These are phyloP conservation scores for Leucaena leucocephala DNA, from an alignment of 306 rosid genomes.

Conservation along the genomic window DNA sequence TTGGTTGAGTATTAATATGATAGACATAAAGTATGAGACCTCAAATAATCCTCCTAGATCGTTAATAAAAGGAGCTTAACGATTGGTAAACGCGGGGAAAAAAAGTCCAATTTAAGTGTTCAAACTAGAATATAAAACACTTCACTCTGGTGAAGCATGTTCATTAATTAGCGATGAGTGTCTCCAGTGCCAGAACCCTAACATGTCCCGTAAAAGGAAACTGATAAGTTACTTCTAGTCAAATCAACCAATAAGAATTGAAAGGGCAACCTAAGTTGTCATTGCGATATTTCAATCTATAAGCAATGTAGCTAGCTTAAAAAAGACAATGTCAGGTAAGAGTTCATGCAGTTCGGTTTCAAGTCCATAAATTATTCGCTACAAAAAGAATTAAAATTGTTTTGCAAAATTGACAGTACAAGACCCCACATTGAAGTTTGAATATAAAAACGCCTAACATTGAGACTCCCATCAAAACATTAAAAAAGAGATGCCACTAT, in stretches of 20 bases:
- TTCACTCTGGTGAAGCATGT: neutral
- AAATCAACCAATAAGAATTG: neutral
- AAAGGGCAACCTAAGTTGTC: neutral
- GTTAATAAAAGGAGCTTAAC: neutral
- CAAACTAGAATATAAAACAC: neutral
- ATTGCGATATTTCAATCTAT: constrained; percentile 1
- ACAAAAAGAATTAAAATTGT: neutral
- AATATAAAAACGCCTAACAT: constrained; percentile 3
- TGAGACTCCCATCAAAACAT: neutral
- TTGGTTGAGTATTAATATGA: neutral
- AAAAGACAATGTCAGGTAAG: neutral
- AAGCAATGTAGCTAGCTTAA: constrained; percentile 24
- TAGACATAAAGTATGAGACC: constrained; percentile 9
- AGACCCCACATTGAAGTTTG: neutral
- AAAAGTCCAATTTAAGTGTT: neutral
- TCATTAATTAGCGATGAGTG: neutral
- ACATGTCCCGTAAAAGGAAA: constrained; percentile 1
- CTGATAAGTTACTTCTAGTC: neutral
- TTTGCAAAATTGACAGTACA: neutral
- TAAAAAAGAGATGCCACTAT: neutral
- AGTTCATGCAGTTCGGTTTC: neutral
- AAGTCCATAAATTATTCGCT: neutral
- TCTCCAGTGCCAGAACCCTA: constrained; percentile 4
- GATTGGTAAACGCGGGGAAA: neutral
- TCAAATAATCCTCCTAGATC: neutral